These are phyloP conservation scores for Claviceps africana DNA, from an alignment of 2,329 filamentous ascomycete genomes.

Conservation along the genomic window DNA sequence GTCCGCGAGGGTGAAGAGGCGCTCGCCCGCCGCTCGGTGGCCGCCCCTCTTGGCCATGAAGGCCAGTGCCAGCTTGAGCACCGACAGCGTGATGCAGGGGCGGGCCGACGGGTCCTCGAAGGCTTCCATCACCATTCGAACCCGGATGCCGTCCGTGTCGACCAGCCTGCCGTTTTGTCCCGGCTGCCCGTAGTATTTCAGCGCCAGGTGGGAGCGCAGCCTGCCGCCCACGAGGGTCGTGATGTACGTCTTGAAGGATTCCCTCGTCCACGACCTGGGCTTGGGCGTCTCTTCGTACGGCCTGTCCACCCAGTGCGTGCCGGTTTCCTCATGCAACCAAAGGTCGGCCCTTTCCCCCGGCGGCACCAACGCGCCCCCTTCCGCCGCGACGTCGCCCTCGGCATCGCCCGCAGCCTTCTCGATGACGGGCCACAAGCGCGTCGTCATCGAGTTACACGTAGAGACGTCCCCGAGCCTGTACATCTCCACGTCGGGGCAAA, in stretches of 20 bases:
- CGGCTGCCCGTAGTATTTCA: constrained; percentile 21
- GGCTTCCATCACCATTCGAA: constrained; percentile 23
- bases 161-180: constrained; percentile 14
- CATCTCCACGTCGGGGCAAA: constrained; percentile 18
- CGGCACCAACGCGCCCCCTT: constrained; percentile 12
- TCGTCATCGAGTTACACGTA: constrained; percentile 20
- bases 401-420: constrained; percentile 14
- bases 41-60: constrained; percentile 25
- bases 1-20: constrained; percentile 24
- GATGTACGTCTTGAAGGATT: constrained; percentile 29
- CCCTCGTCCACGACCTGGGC: constrained; percentile 27
- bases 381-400: background rate
- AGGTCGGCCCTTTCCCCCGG: constrained; percentile 14
- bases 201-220: constrained; percentile 18
- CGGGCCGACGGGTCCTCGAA: constrained; percentile 24
- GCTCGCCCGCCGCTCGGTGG: constrained; percentile 19
- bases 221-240: constrained; percentile 24
- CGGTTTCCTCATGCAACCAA: constrained; percentile 22
- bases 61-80: constrained; percentile 30
- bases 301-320: constrained; percentile 16
- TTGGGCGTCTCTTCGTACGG: constrained; percentile 25
- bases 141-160: constrained; percentile 24
- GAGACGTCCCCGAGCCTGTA: constrained; percentile 24
- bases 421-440: constrained; percentile 23
- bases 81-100: constrained; percentile 22